Percentiles rank a stretch among this genome's conserved stretches.
phyloP scores from a whole-genome alignment of 108 stramenopile species.

The Pseudonitzschia pungens region DNA sequence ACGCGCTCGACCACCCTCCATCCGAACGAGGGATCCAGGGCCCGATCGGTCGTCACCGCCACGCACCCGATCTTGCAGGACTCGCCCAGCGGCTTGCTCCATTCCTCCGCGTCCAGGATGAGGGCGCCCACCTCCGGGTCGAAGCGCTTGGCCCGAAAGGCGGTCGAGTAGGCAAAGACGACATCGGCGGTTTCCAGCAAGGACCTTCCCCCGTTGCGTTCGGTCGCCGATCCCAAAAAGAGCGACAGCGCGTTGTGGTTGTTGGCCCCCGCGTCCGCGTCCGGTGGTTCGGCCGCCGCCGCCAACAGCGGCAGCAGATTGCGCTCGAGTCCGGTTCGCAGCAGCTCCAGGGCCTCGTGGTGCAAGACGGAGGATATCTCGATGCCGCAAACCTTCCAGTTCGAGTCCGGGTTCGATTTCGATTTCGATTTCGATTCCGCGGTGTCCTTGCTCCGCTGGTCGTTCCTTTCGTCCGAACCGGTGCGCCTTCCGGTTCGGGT shows the following conservation, averaged over 20 bases:
- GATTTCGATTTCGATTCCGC: neutral
- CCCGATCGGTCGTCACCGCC: constrained; percentile 78
- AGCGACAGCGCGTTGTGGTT: constrained; percentile 18
- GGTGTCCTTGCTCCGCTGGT: too few relatives aligned
- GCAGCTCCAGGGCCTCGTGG: constrained; percentile 39
- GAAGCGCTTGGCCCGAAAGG: constrained; percentile 51
- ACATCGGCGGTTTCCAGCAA: constrained; percentile 52
- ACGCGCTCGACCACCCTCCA: constrained; percentile 68
- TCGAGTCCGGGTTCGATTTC: neutral
- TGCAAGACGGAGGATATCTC: constrained; percentile 64
- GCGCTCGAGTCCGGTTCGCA: neutral
- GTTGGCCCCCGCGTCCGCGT: neutral
- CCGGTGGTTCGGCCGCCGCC: neutral
- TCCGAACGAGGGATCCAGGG: constrained; percentile 60
- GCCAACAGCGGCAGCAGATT: neutral
- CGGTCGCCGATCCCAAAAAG: constrained; percentile 37
- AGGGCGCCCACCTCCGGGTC: constrained; percentile 55
- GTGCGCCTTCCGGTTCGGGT: constrained; percentile 31
- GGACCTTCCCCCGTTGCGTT: neutral
- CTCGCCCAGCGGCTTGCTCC: constrained; percentile 55
- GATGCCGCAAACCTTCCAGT: constrained; percentile 69
- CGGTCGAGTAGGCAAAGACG: constrained; percentile 75
- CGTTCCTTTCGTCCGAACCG: too few relatives aligned
- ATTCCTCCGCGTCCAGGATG: constrained; percentile 55
- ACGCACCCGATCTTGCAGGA: constrained; percentile 52